A percentile compares a stretch with the other conserved stretches of the same genome.
These are phyloP conservation scores for Puya raimondii DNA, from an alignment of 176 grass and related monocot species.

Conservation along the genomic window DNA sequence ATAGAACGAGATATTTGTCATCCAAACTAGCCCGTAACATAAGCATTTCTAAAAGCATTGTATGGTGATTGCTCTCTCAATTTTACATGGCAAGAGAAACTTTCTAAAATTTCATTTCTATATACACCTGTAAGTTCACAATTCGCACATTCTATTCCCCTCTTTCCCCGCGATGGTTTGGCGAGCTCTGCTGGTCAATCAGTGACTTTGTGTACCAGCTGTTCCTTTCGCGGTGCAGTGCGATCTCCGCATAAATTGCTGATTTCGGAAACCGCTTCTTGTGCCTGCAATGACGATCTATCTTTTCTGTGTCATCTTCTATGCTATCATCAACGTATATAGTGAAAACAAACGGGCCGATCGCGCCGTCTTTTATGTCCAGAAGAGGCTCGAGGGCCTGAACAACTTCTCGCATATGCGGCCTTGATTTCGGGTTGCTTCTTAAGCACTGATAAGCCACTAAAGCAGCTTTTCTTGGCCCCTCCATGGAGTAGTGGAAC, in stretches of 20 bases:
- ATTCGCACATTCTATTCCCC: no score
- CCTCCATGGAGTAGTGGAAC: conserved; percentile 28
- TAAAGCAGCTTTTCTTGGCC: conserved; percentile 28
- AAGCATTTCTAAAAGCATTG: no score
- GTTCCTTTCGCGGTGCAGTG: neutral
- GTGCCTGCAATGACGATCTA: neutral
- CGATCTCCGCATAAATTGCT: neutral
- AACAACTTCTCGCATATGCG: conserved; percentile 48
- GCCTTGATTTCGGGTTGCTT: conserved; percentile 41
- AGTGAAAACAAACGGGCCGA: neutral
- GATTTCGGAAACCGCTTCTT: neutral
- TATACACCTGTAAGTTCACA: no score
- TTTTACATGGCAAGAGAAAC: no score
- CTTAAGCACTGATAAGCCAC: conserved; percentile 41
- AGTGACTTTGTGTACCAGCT: neutral
- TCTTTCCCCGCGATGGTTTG: neutral
- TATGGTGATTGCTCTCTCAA: no score
- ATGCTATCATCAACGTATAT: neutral
- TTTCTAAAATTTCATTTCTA: no score
- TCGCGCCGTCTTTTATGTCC: neutral
- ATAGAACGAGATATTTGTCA: no score
- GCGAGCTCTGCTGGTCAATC: neutral
- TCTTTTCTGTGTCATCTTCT: neutral
- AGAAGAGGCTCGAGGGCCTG: conserved; percentile 43
- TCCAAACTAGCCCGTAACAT: no score